Evolutionary conservation across 768 basidiomycete genomes (phyloP), one percentile per base, ranked within the genome.

Genomic region (Amanita jacksonii): DNA sequence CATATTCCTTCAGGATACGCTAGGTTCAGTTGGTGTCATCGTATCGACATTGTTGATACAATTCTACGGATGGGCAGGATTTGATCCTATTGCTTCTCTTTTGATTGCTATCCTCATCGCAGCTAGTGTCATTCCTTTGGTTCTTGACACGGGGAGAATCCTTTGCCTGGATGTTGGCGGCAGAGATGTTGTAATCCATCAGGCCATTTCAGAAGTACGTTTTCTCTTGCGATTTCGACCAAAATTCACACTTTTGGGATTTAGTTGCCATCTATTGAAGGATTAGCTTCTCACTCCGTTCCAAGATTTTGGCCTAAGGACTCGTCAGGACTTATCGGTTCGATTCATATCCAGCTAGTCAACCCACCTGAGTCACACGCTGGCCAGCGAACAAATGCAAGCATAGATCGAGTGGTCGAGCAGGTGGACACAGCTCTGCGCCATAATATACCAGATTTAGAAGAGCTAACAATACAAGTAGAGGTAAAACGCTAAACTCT

Each of bases 241-340:
- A 18, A 19, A 37, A 36, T 33, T 34, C 5, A 10, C 12, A 34
- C 13, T 47, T 41, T 45, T 30, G 47, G 22, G 39, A 76, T 30
- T 12, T 56, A 94, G 90, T 70, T 96, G 8, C 63, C 72, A 1
- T 68, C 71, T 2, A 66, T 97, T 40, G 81, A 89, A 50, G 93
- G 90, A 2, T 66, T 99, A 3, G 77, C 73, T 2, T 86, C 86
- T 2, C 94, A 85, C 62, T 78, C 78, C 2, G 69, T 73, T 1
- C 79, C 93, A 0, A 76, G 89, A 19, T 96, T 99, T 62, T 98
- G 96, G 96, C 92, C 92, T 0, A 92, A 94, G 62, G 93, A 97
- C 60, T 76, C 88, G 3, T 72, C 76, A 2, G 80, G 77, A 35
- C 59, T 96, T 30, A 79, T 97, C 52, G 96, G 94, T 18, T 90